Base-by-base conservation (phyloP, 148 eudicot genomes). In the Persicaria maculosa region DNA sequence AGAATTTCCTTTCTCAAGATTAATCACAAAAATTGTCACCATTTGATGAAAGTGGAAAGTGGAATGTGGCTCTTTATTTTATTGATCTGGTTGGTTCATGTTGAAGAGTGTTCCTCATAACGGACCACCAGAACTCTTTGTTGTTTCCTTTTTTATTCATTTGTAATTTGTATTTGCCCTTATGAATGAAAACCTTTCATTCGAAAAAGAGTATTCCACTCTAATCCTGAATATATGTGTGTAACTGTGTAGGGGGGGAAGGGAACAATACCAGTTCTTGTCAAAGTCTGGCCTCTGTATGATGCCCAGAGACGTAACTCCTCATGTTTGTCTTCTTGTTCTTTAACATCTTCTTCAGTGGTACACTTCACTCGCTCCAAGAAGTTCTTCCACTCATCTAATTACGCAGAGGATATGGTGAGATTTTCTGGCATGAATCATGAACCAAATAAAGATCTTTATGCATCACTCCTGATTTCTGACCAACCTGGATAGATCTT, bases 361-460 rank as follows among this genome's bases (percentile, higher is more conserved):
- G 0, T 20, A 79, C 96, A 92, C 0, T 78, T 59, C 73, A 88
- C 74, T 70, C 99, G 91, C 80, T 95, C 93, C 78, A 92, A 76
- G 72, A 94, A 94, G 86, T 94, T 94, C 44, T 72, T 89, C 98
- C 98, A 94, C 79, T 94, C 98, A 84, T 94, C 98, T 94, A 9
- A 36, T 40, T 43, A 65, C 14, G 43, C 36, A 4, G n/a, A 36
- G 12, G 1, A 65, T 65, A 65, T 5, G 70, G 70, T 65, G 15
- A 65, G 47, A 65, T 36, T 40, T 9, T 65, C 19, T 40, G 47
- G 43, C 9, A 14, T 40, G 70, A 65, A 64, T 12, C 36, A 12
- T n/a, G 15, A 17, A 20, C 36, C 31, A n/a, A 17, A 57, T 31
- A 57, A 57, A 4, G 11, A 48, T 48, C 11, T 17, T 20, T 10